Base-by-base conservation (phyloP, 768 basidiomycete genomes). In the Mycena rebaudengoi region DNA sequence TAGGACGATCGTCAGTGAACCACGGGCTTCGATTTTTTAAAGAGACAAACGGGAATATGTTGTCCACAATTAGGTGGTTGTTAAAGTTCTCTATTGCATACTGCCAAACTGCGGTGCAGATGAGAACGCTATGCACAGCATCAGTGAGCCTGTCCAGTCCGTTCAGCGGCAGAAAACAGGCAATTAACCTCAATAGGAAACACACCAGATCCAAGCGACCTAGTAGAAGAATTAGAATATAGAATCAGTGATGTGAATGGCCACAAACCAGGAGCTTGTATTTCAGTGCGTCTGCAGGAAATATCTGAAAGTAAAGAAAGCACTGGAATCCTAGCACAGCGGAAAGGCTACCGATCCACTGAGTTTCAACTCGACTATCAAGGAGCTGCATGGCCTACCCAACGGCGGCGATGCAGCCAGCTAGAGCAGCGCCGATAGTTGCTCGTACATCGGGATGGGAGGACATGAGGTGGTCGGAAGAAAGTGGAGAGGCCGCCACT, bases 81-180 rank as follows among this genome's bases (percentile, higher is more conserved):
- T 78, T 79, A 60, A 75, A 80, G 35, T 76, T 59, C 0, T 50
- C 53, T 26, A 82, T 79, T 7, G 81, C 59, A 60, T 80, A 81
- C 29, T 78, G 68, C 80, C 82, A 84, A 12, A 80, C 60, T 4
- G 79, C 72, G 5, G 70, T 63, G 75, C 79, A 80, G 26, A 82
- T 78, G 56, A 79, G 73, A 14, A 62, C 65, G 0, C 79, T 81
- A 60, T 83, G 82, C 1, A 68, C 64, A 7, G 72, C 72, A 56
- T 83, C 82, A 18, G 79, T 71, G 11, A 76, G 7, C 79, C 80
- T 82, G 51, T 14, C 39, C 12, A 40, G 8, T 25, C 25, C 18
- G 37, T 16, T 48, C 14, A 37, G 21, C 7, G 4, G 14, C n/a
- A n/a, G n/a, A n/a, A n/a, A n/a, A n/a, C n/a, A n/a, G n/a, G n/a